phyloP scores from a whole-genome alignment of 2,329 filamentous ascomycete genomes.

The Parasarocladium wereldwijsianum region DNA sequence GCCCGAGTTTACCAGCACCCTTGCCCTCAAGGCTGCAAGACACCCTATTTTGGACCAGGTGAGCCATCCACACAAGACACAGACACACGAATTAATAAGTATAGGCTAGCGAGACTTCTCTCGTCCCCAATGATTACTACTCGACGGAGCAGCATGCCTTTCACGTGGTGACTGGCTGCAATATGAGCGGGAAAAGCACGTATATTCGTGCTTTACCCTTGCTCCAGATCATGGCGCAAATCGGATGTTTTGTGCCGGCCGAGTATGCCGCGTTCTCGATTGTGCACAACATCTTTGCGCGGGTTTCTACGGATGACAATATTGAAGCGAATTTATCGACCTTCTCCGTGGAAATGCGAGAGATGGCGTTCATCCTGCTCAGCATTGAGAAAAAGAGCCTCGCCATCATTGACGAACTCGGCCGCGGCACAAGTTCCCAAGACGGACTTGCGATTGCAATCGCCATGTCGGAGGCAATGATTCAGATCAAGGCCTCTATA shows the following conservation, averaged over 20 bases:
- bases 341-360: conserved; percentile 89
- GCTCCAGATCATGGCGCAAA: conserved; percentile 83
- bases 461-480: conserved; percentile 75
- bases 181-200: conserved; percentile 96
- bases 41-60: conserved; percentile 68
- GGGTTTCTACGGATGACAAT: conserved; percentile 74
- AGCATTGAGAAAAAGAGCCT: conserved; percentile 68
- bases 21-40: conserved; percentile 60
- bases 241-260: conserved; percentile 82
- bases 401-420: conserved; percentile 81
- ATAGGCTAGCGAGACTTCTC: conserved; percentile 38
- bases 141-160: conserved; percentile 61
- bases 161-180: conserved; percentile 88
- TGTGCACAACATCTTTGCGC: conserved; percentile 70
- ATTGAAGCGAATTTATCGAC: conserved; percentile 87
- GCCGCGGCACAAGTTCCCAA: conserved; percentile 74
- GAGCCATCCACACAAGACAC: too few species aligned
- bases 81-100: too few species aligned
- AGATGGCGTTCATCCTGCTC: conserved; percentile 80
- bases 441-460: conserved; percentile 85
- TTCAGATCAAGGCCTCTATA: conserved; percentile 63
- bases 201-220: conserved; percentile 81
- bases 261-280: conserved; percentile 71
- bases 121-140: conserved; percentile 83
- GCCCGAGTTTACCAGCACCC: conserved; percentile 51